Evolutionary conservation across 306 rosid species (phyloP), one percentile per base, ranked within the genome.

Genomic region (Hippophae gyantsensis): DNA sequence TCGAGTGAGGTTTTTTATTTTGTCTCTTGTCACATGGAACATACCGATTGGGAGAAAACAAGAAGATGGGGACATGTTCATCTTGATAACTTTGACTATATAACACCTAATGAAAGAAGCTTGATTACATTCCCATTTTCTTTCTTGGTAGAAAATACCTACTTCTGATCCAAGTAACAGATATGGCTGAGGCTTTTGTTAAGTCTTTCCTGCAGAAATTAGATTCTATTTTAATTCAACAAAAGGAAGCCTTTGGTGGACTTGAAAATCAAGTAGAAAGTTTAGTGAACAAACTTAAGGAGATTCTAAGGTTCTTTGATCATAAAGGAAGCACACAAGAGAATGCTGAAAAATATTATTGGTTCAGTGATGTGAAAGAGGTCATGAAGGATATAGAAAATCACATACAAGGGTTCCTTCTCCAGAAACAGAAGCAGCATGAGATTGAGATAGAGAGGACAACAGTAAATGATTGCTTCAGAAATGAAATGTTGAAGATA

Each of bases 191-290:
- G 13, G 6, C 42, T 6, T 32, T 12, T 10, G 43, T 48, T 12
- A 48, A 25, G 42, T 61, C 65, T 3, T 61, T 25, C 8, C 11
- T 47, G 44, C 55, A 48, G 25, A 32, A 44, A 48, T 13, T 60
- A 12, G 65, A 60, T 6, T 60, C 55, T 48, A 10, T 61, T 25
- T 38, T 48, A 32, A 9, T 61, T 26, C 42, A 48, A 48, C 54
- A 61, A 61, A 61, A 48, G 54, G 55, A 32, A 61, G 65, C 46
- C 13, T 48, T 61, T 32, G 10, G 5, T n/a, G 55, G 45, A 48
- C 45, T 26, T 26, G 44, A 48, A 61, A 54, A 61, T 46, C 45
- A 26, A 27, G 48, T 48, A 48, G 46, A 61, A 40, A 61, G 50
- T 44, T 6, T 61, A 26, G 65, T 38, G 45, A 61, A 61, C 54